Percentiles rank a stretch among this genome's conserved stretches.
phyloP scores from a whole-genome alignment of 805 yeast genomes.

The Nakazawaea holstii region DNA sequence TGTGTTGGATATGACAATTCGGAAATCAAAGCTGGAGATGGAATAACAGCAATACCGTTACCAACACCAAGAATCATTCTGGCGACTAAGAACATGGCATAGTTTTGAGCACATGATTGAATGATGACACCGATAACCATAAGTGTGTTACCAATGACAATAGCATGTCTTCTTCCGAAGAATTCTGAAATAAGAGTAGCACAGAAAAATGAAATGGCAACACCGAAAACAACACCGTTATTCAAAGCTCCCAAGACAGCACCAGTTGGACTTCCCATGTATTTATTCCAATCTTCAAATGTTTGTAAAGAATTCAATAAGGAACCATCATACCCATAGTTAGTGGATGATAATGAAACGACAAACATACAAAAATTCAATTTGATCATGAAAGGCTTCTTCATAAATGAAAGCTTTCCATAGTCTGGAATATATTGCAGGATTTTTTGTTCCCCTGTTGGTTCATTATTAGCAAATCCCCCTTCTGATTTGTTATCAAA shows the following conservation, averaged over 20 bases:
- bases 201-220: conserved; percentile 3
- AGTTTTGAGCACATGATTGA: conserved; percentile 36
- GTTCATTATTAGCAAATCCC: background rate
- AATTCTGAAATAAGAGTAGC: conserved; percentile 25
- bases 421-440: conserved; percentile 10
- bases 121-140: conserved; percentile 52
- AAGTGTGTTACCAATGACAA: conserved; percentile 45
- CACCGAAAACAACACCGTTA: conserved; percentile 39
- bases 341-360: conserved; percentile 33
- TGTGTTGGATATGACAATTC: conserved; percentile 46
- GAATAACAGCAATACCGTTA: conserved; percentile 32
- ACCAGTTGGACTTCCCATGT: conserved; percentile 34
- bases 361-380: conserved; percentile 17
- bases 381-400: conserved; percentile 1
- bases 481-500: background rate
- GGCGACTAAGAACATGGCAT: conserved; percentile 32
- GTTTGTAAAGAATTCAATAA: conserved; percentile 48
- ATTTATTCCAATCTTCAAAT: conserved; percentile 32
- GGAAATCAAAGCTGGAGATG: conserved; percentile 44
- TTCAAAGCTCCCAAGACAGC: conserved; percentile 34
- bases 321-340: conserved; percentile 40
- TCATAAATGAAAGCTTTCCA: conserved; percentile 5
- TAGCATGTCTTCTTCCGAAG: conserved; percentile 56
- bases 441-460: conserved; percentile 5
- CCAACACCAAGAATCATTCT: conserved; percentile 48